phyloP scores from a whole-genome alignment of 2,329 filamentous ascomycete genomes.

The Neodidymelliopsis sp. region DNA sequence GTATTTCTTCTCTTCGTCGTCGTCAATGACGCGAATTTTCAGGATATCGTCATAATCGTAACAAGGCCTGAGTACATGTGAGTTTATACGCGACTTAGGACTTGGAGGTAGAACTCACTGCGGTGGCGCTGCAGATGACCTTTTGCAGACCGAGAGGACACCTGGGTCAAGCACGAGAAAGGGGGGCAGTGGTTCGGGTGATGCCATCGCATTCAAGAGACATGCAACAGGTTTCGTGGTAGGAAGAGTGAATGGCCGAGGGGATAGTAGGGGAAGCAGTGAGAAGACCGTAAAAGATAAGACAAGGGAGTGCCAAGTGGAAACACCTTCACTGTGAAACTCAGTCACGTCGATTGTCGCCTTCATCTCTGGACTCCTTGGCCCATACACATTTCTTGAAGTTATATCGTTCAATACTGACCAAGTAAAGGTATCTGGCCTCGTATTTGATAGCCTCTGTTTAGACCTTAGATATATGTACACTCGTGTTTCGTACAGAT shows the following conservation, averaged over 20 bases:
- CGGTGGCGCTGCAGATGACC: neutral
- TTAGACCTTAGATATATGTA: constrained; percentile 2
- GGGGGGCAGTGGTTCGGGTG: neutral
- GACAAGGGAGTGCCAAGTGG: too few relatives aligned
- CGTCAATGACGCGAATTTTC: neutral
- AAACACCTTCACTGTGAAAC: too few relatives aligned
- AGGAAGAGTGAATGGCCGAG: too few relatives aligned
- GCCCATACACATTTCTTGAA: neutral
- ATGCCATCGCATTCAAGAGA: neutral
- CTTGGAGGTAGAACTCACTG: too few relatives aligned
- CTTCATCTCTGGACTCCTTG: neutral
- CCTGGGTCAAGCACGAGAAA: neutral
- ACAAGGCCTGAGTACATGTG: too few relatives aligned
- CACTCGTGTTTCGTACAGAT: neutral
- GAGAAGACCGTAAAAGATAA: too few relatives aligned
- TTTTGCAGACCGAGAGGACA: neutral
- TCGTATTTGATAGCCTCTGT: constrained; percentile 1
- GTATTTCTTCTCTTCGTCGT: neutral
- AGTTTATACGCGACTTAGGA: too few relatives aligned
- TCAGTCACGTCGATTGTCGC: neutral
- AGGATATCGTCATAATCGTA: neutral
- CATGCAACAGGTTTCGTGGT: too few relatives aligned
- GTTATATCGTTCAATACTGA: neutral
- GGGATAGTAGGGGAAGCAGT: too few relatives aligned
- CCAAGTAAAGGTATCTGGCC: constrained; percentile 3